These are phyloP conservation scores for Trichoderma parareesei DNA, from an alignment of 495 filamentous ascomycete species.

Conservation along the genomic window DNA sequence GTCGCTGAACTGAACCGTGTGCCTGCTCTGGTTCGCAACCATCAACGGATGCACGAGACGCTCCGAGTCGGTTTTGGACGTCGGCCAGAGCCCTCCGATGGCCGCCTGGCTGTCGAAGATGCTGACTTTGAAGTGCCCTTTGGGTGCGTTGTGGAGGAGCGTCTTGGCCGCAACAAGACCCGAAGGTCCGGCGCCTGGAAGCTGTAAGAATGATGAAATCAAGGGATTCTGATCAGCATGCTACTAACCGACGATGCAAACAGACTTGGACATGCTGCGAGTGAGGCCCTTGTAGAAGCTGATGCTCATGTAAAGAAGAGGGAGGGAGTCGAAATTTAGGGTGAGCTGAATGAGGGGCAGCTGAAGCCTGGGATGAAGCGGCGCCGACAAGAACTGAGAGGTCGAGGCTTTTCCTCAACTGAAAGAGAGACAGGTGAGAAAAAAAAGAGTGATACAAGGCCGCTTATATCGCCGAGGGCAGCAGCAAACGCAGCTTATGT, in stretches of 20 bases:
- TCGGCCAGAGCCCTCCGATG: slow-evolving; percentile 73
- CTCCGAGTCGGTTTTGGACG: slow-evolving; percentile 27
- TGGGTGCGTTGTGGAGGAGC: slow-evolving; percentile 51
- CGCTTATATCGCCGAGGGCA: neutral
- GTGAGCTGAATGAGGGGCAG: neutral
- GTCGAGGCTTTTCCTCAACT: neutral
- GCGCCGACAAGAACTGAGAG: neutral
- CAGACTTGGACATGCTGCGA: slow-evolving; percentile 40
- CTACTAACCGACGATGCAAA: slow-evolving; percentile 60
- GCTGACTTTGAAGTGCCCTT: slow-evolving; percentile 54
- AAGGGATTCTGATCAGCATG: neutral
- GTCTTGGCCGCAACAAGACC: slow-evolving; percentile 79
- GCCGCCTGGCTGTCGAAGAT: slow-evolving; percentile 59
- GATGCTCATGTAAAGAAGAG: neutral
- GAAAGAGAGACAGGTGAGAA: too few species aligned
- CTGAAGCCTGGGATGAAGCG: neutral
- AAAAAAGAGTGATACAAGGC: neutral
- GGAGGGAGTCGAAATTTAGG: neutral
- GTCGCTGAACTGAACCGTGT: slow-evolving; percentile 75
- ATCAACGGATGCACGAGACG: slow-evolving; percentile 57
- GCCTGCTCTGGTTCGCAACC: slow-evolving; percentile 70
- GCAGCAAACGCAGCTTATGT: too few species aligned
- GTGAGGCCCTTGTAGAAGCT: neutral
- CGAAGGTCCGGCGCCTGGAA: slow-evolving; percentile 63
- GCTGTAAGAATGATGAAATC: slow-evolving; percentile 1